Evolutionary conservation across 106 monocot species (phyloP), one percentile per base, ranked within the genome.

Genomic region (Platanthera zijinensis): DNA sequence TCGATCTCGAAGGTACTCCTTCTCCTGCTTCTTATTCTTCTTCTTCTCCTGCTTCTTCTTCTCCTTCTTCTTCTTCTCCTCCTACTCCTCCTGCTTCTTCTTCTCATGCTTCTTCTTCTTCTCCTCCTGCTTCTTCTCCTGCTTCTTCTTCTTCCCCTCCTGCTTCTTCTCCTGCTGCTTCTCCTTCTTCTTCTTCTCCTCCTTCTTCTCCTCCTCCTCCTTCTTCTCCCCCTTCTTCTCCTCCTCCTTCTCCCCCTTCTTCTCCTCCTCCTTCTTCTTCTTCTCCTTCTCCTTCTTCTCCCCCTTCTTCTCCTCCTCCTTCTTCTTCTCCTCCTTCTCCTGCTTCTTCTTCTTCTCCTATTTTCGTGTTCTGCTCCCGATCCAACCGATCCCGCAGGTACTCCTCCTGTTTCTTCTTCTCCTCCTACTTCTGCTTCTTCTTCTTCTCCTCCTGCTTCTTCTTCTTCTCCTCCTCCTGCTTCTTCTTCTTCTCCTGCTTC

Each of bases 281-380:
- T 64, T 49, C 48, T 85, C 88, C 77, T 80, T 85, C 76, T 78
- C 67, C 48, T 72, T 79, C 46, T 76, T 77, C 84, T 75, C 84
- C 56, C 46, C 10, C 46, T 76, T 81, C 81, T 70, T 61, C 50
- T 53, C 19, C 25, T 54, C 9, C 28, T 82, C 84, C 8, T 9
- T 32, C 30, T 51, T 75, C 32, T 78, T 86, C 62, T 5, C 89
- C 71, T 47, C 50, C 68, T 25, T 72, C 63, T 83, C 0, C 25
- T 25, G 25, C 0, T 25, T 25, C 25, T 25, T 25, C 25, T 25
- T 25, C 25, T 25, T 25, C 87, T 78, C 22, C 76, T 75, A 54
- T 49, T 39, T 85, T 95, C 77, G 80, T 84, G 74, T 78, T 72
- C 30, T 13, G 2, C 56, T 48, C 63, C 51, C 50, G 48, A 3